Evolutionary conservation across 805 yeast genomes (phyloP), one percentile per base, ranked within the genome.

Genomic region (Zygosaccharomyces lentus): DNA sequence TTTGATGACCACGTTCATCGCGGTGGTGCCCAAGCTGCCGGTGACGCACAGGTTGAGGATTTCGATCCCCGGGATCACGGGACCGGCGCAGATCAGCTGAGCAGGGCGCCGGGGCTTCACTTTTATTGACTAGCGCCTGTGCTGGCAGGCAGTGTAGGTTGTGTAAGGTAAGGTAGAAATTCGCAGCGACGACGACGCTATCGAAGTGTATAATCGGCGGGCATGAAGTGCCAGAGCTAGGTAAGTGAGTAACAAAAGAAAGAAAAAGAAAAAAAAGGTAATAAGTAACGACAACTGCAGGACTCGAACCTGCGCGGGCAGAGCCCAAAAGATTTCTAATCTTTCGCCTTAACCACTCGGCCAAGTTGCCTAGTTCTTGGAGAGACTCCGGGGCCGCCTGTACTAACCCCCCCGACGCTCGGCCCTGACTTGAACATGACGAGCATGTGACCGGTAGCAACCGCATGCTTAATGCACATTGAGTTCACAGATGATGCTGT

Each of bases 21-120:
- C 89, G 24, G 96, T 91, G 29, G 77, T 91, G 37, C 98, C 99
- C 43, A 91, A 91, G 64, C 75, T 91, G 57, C 96, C 98, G 23
- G 73, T 79, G 42, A 75, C 88, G 45, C 93, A 85, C 66, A 76
- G 91, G 64, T 74, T 85, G 57, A 80, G 95, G 72, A 84, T 85
- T 32, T 70, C 74, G 35, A 74, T 76, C 44, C 80, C 81, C 13
- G 72, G 71, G 45, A 61, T 75, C 38, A 72, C 77, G 5, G 65
- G 65, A 7, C 68, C 62, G 21, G 67, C 67, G 13, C 68, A 65
- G 45, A 66, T 66, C 44, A 60, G 62, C 34, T 65, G 51, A 52
- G n/a, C 10, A n/a, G 19, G 29, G 24, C 19, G 12, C 13, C 15
- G n/a, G n/a, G n/a, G 15, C 12, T 6, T 7, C 21, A 21, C 34